Evolutionary conservation across 1,139 yeast species (phyloP), one percentile per base, ranked within the genome.

Genomic region (Scheffersomyces segobiensis): DNA sequence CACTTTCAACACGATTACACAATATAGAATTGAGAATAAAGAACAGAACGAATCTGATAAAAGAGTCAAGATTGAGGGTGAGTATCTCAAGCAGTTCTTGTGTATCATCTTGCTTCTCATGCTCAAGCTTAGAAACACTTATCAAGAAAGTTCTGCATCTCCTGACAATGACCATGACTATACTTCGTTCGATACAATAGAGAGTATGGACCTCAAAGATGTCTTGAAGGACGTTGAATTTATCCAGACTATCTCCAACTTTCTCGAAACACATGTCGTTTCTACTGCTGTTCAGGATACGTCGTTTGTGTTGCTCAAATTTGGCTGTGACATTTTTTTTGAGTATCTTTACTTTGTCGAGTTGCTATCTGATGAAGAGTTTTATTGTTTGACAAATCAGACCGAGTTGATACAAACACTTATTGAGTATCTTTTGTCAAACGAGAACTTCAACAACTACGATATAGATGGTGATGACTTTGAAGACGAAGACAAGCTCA

Each of bases 401-500:
- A 69, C 79, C 10, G 63, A 63, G 3, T 63, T 80, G 53, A 73
- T 80, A 1, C 68, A 72, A 1, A 69, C 73, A 0, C 66, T 89
- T 57, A 77, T 91, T 18, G 78, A 80, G 58, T 84, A 81, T 62
- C 72, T 89, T 53, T 79, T 88, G 56, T 70, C 80, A 2, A 79
- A 83, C 24, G 79, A 88, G 60, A 84, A 83, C 62, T 76, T 76
- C 59, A 73, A 73, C 58, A 71, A 74, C 55, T 78, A 78, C 61
- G 79, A 77, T 55, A 64, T 74, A 26, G 70, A 71, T 53, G 72
- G 70, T 6, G 79, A 75, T 52, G 75, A 79, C 61, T 77, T 82
- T 66, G 84, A 84, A 52, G 85, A 85, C 55, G 91, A 86, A 59
- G 88, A 87, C 62, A 82, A 88, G 53, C 66, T 77, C n/a, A 81